Evolutionary conservation across 1,139 yeast genomes (phyloP).

Genomic region (Torulaspora globosa): DNA sequence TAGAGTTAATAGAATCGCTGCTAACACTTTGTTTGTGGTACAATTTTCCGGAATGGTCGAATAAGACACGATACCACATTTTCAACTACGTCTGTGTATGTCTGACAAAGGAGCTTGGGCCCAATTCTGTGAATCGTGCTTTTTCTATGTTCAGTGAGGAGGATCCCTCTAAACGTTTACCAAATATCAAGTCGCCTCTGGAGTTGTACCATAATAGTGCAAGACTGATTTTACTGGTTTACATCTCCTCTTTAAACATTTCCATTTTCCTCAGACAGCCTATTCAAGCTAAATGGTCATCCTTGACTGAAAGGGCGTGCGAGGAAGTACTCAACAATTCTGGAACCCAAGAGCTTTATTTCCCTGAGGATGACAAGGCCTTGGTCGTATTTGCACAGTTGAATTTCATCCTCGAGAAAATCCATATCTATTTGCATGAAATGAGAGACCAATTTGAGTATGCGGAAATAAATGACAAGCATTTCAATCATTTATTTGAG

Average conservation of each 20-base stretch:
- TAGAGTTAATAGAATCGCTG: conserved; percentile 62
- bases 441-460: conserved; percentile 31
- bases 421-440: conserved; percentile 47
- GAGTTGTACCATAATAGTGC: conserved; percentile 26
- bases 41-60: conserved; percentile 76
- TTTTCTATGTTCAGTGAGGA: conserved; percentile 28
- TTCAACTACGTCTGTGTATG: conserved; percentile 63
- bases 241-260: conserved; percentile 36
- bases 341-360: conserved; percentile 35
- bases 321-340: conserved; percentile 19
- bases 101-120: conserved; percentile 71
- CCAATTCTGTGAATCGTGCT: conserved; percentile 39
- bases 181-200: conserved; percentile 17
- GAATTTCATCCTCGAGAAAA: conserved; percentile 58
- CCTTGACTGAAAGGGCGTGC: conserved; percentile 23
- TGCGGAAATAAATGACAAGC: conserved; percentile 20
- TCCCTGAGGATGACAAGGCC: conserved; percentile 37
- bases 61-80: conserved; percentile 71
- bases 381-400: conserved; percentile 60
- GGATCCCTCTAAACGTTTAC: conserved; percentile 13
- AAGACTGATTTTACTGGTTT: conserved; percentile 37
- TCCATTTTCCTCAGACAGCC: conserved; percentile 38
- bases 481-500: conserved; percentile 15
- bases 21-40: conserved; percentile 71
- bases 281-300: conserved; percentile 31